A percentile compares a stretch with the other conserved stretches of the same genome.
Evolutionary conservation across 371 early-diverging fungal genomes (phyloP).

Genomic region (Apophysomyces trapeziformis): DNA sequence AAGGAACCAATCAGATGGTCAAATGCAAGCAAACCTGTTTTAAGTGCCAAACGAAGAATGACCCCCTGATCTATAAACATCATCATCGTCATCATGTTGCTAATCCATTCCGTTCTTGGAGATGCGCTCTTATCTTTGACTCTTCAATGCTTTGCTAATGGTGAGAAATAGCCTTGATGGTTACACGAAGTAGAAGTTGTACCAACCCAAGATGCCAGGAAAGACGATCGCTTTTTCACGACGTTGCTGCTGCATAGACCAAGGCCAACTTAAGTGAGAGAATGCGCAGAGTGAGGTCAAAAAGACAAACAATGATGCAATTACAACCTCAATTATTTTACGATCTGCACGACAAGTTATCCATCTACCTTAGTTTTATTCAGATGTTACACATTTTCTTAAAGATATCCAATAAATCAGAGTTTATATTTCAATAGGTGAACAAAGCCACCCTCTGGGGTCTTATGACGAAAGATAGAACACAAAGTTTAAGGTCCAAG

Average conservation of each 20-base stretch:
- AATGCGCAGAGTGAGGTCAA: slow-evolving; percentile 8
- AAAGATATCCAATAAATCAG: neutral
- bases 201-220: neutral
- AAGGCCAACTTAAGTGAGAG: neutral
- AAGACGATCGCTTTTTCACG: neutral
- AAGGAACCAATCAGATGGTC: slow-evolving; percentile 1
- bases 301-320: slow-evolving; percentile 12
- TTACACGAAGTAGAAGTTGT: neutral
- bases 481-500: neutral
- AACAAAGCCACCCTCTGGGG: slow-evolving; percentile 1
- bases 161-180: neutral
- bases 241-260: neutral
- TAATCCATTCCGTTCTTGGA: slow-evolving; percentile 6
- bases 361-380: neutral
- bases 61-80: slow-evolving; percentile 10
- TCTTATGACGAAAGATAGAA: neutral
- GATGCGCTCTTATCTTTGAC: neutral
- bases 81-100: slow-evolving; percentile 9
- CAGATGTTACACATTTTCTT: slow-evolving; percentile 6
- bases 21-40: slow-evolving; percentile 2
- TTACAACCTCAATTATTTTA: neutral
- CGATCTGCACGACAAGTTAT: neutral
- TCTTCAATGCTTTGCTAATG: neutral
- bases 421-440: neutral
- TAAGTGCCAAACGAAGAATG: slow-evolving; percentile 10